phyloP scores from a whole-genome alignment of 2,329 filamentous ascomycete species.

The Cladosporium sp. region DNA sequence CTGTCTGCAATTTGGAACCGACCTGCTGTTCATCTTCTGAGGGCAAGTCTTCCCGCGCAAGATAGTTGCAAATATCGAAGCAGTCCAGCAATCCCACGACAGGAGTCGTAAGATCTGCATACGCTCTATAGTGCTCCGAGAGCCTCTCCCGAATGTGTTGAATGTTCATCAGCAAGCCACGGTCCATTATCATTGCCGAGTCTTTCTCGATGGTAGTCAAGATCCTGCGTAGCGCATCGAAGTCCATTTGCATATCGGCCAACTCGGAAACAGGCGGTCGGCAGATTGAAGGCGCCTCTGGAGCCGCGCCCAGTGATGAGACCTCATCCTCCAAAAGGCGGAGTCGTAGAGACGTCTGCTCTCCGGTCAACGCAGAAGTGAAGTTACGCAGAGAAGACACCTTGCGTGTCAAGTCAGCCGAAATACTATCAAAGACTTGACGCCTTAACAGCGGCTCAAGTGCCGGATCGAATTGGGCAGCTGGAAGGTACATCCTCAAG shows the following conservation, averaged over 20 bases:
- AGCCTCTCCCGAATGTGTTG: conserved; percentile 70
- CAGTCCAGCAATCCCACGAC: conserved; percentile 77
- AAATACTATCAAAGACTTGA: conserved; percentile 58
- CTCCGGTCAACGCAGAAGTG: conserved; percentile 67
- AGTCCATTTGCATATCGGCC: conserved; percentile 74
- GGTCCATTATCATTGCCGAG: conserved; percentile 2
- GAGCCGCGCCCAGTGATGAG: conserved; percentile 63
- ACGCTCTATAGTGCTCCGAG: conserved; percentile 68
- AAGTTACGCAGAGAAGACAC: conserved; percentile 64
- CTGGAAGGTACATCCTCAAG: conserved; percentile 79
- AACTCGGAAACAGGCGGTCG: conserved; percentile 70
- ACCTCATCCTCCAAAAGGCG: conserved; percentile 64
- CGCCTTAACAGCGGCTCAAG: conserved; percentile 63
- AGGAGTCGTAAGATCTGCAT: conserved; percentile 81
- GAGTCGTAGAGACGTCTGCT: conserved; percentile 66
- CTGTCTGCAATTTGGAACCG: background rate
- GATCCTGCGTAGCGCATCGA: conserved; percentile 44
- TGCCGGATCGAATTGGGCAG: conserved; percentile 81
- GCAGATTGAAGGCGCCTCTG: conserved; percentile 67
- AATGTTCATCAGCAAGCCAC: conserved; percentile 31
- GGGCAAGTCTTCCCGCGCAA: conserved; percentile 15
- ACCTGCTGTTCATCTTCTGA: background rate
- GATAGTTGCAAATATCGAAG: conserved; percentile 47
- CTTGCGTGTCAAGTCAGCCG: conserved; percentile 55
- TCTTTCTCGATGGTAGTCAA: conserved; percentile 19